Evolutionary conservation across 495 filamentous ascomycete species (phyloP).

Genomic region (Cenococcum geophilum): DNA sequence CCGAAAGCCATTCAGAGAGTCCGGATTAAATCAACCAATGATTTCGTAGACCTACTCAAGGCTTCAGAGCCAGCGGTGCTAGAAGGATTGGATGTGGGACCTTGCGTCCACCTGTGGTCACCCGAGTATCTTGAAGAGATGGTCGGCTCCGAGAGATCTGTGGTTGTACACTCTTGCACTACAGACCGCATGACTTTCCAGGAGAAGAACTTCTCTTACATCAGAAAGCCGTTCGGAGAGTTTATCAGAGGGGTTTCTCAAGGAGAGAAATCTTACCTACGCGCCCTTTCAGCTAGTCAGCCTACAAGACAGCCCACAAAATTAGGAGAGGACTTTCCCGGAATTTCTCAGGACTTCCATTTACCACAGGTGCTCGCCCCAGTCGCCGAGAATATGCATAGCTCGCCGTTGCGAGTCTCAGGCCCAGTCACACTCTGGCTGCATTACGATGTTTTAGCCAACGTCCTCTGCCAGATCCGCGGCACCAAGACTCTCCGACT

Average conservation of each 20-base stretch:
- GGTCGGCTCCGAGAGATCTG: constrained; percentile 59
- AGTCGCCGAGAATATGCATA: constrained; percentile 61
- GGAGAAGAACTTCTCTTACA: constrained; percentile 74
- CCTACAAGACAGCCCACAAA: constrained; percentile 63
- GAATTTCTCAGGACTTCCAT: constrained; percentile 60
- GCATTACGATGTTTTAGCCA: constrained; percentile 91
- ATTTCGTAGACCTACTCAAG: constrained; percentile 55
- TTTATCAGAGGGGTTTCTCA: constrained; percentile 57
- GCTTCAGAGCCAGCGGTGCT: constrained; percentile 60
- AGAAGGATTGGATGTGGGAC: constrained; percentile 57
- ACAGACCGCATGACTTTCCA: constrained; percentile 67
- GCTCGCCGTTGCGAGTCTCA: constrained; percentile 72
- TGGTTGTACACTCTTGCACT: constrained; percentile 37
- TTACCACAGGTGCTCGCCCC: constrained; percentile 58
- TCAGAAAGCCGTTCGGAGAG: constrained; percentile 58
- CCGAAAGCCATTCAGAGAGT: constrained; percentile 45
- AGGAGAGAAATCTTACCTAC: constrained; percentile 68
- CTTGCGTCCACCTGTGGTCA: constrained; percentile 62
- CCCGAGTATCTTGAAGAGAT: constrained; percentile 59
- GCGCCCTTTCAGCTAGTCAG: constrained; percentile 62
- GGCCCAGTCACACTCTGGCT: constrained; percentile 85
- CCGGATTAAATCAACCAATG: constrained; percentile 44
- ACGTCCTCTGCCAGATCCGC: constrained; percentile 73
- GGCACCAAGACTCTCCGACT: constrained; percentile 67
- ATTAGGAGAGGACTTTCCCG: constrained; percentile 63